These are phyloP conservation scores for Zygosaccharomyces pseudobailii DNA, from an alignment of 1,139 yeast species.

Conservation along the genomic window DNA sequence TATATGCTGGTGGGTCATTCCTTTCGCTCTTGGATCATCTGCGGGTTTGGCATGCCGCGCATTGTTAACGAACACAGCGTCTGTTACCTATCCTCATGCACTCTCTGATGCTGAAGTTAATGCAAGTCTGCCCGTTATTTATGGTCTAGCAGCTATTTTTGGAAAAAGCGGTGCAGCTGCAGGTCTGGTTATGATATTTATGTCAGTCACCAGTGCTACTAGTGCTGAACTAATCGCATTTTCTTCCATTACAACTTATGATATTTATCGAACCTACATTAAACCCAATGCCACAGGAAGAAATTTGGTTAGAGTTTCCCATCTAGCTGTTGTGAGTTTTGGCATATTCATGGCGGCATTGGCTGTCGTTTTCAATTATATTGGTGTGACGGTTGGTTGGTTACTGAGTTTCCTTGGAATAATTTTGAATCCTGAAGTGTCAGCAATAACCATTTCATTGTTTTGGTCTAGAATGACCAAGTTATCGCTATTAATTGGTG, in stretches of 20 bases:
- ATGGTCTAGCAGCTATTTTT: conserved; percentile 35
- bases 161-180: conserved; percentile 40
- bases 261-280: conserved; percentile 37
- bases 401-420: conserved; percentile 37
- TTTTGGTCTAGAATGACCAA: conserved; percentile 50
- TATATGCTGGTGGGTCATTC: conserved; percentile 41
- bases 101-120: conserved; percentile 21
- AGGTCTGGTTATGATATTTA: conserved; percentile 37
- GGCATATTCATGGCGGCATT: conserved; percentile 35
- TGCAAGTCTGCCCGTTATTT: conserved; percentile 32
- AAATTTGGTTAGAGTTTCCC: conserved; percentile 35
- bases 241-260: conserved; percentile 39
- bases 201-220: conserved; percentile 42
- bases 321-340: conserved; percentile 32
- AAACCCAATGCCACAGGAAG: conserved; percentile 38
- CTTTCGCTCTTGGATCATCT: conserved; percentile 39
- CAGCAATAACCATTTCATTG: conserved; percentile 36
- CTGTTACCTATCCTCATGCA: conserved; percentile 36
- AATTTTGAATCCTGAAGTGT: conserved; percentile 38
- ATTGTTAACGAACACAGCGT: conserved; percentile 33
- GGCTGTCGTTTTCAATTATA: conserved; percentile 37
- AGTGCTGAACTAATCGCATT: conserved; percentile 41
- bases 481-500: conserved; percentile 35
- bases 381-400: conserved; percentile 36
- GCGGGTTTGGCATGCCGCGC: conserved; percentile 40